These are phyloP conservation scores for Coemansia sp. DNA, from an alignment of 192 early-diverging fungal genomes.

Conservation along the genomic window DNA sequence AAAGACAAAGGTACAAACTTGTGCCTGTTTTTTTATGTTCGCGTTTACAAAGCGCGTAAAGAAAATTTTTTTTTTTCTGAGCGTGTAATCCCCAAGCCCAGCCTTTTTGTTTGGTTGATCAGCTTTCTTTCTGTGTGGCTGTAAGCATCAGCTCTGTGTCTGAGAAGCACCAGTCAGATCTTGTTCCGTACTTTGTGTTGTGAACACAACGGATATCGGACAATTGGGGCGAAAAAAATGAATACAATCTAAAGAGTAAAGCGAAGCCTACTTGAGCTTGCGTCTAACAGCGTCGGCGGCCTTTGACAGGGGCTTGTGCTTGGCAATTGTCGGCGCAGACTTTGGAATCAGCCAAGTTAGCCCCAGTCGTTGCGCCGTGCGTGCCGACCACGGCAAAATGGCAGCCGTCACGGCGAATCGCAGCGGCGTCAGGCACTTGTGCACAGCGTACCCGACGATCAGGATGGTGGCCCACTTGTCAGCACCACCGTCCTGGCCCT, in stretches of 20 bases:
- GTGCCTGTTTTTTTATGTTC: not conserved
- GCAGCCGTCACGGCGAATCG: constrained; percentile 46
- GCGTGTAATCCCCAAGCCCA: constrained; percentile 2
- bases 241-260: constrained; percentile 2
- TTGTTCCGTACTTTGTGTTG: not conserved
- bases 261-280: constrained; percentile 43
- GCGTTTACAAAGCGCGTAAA: not conserved
- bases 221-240: not conserved
- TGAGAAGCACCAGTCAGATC: constrained; percentile 2
- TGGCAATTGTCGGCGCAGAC: constrained; percentile 34
- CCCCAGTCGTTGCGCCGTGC: constrained; percentile 48
- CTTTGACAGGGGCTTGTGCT: constrained; percentile 32
- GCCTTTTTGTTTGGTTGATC: not conserved
- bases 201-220: not conserved
- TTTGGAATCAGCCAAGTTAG: constrained; percentile 55
- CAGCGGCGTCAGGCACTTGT: constrained; percentile 54
- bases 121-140: not conserved
- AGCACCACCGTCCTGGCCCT: constrained; percentile 40
- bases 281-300: constrained; percentile 39
- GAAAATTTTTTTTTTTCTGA: constrained; percentile 6
- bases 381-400: constrained; percentile 50
- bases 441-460: constrained; percentile 51
- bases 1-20: not conserved
- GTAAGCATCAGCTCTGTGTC: not conserved
- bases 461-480: constrained; percentile 55